Conservation (phyloP, 1,284 basidiomycete species). For the Polyporus tsugae region DNA sequence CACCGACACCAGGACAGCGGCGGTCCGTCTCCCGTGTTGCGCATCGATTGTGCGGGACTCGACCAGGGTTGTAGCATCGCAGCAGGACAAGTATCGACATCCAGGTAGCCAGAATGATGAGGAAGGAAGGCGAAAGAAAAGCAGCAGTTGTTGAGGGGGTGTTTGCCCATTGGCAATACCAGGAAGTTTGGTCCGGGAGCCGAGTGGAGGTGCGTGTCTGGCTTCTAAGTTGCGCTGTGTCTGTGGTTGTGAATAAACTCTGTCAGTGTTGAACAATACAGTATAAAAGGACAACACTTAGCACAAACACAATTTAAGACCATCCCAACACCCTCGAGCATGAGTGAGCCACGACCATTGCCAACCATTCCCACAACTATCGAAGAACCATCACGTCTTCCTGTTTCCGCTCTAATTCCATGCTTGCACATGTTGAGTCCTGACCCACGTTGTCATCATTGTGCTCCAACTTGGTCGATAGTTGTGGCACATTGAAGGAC, state of each 20-base stretch:
- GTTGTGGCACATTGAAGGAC: too few species aligned
- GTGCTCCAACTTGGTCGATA: too few species aligned
- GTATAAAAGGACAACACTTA: neutral
- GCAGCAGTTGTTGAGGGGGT: neutral
- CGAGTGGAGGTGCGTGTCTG: neutral
- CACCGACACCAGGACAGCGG: neutral
- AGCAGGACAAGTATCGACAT: neutral
- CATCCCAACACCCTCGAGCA: neutral
- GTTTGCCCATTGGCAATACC: neutral
- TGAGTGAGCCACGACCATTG: neutral
- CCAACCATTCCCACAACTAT: neutral
- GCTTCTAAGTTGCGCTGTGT: neutral
- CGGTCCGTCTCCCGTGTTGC: neutral
- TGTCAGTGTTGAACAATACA: neutral
- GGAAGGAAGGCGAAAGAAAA: neutral
- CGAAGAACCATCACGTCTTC: too few species aligned
- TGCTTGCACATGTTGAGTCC: too few species aligned
- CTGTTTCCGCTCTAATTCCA: too few species aligned
- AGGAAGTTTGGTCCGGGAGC: neutral
- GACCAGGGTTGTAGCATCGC: neutral
- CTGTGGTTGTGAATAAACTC: too few species aligned
- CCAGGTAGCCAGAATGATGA: neutral
- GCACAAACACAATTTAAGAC: neutral
- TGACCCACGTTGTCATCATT: too few species aligned
- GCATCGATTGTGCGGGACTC: neutral